Conservation (phyloP, 495 filamentous ascomycete genomes). For the Chaetomium cochliodes region DNA sequence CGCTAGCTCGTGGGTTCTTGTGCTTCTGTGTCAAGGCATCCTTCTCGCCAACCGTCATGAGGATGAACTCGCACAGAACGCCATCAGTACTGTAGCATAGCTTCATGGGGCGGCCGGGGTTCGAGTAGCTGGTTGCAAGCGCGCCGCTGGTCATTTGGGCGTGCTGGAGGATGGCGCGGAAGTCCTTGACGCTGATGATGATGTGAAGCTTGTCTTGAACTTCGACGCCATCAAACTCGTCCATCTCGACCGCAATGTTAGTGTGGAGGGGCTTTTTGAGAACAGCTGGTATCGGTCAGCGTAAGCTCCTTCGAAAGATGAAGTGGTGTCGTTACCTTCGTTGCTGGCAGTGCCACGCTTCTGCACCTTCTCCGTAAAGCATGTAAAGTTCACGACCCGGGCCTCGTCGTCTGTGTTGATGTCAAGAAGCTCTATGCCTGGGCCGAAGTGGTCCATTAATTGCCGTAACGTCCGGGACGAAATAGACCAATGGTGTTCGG, state of each 20-base stretch:
- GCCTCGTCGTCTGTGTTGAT: slow-evolving; percentile 66
- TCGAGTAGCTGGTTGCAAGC: slow-evolving; percentile 75
- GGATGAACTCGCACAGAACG: slow-evolving; percentile 77
- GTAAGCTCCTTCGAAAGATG: not conserved
- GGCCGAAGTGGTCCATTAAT: slow-evolving; percentile 87
- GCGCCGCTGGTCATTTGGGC: slow-evolving; percentile 71
- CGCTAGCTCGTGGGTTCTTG: slow-evolving; percentile 40
- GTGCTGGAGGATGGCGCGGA: slow-evolving; percentile 83
- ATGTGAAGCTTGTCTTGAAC: slow-evolving; percentile 78
- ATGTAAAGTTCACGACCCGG: slow-evolving; percentile 70
- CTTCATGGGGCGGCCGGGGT: slow-evolving; percentile 79
- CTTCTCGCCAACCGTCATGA: slow-evolving; percentile 91
- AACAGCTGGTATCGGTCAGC: slow-evolving; percentile 58
- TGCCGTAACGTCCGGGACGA: slow-evolving; percentile 72
- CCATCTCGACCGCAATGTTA: slow-evolving; percentile 78
- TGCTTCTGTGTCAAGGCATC: slow-evolving; percentile 43
- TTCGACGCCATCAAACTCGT: slow-evolving; percentile 80
- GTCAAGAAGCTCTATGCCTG: slow-evolving; percentile 87
- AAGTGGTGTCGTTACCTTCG: slow-evolving; percentile 57
- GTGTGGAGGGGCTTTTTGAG: slow-evolving; percentile 94
- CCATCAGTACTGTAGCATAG: slow-evolving; percentile 73
- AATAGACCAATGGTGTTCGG: slow-evolving; percentile 76
- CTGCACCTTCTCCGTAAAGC: slow-evolving; percentile 85
- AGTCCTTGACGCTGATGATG: slow-evolving; percentile 89
- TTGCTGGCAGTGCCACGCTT: slow-evolving; percentile 61